Evolutionary conservation across 2,329 filamentous ascomycete genomes (phyloP), one percentile per base, ranked within the genome.

Genomic region (Diaporthe longicolla): DNA sequence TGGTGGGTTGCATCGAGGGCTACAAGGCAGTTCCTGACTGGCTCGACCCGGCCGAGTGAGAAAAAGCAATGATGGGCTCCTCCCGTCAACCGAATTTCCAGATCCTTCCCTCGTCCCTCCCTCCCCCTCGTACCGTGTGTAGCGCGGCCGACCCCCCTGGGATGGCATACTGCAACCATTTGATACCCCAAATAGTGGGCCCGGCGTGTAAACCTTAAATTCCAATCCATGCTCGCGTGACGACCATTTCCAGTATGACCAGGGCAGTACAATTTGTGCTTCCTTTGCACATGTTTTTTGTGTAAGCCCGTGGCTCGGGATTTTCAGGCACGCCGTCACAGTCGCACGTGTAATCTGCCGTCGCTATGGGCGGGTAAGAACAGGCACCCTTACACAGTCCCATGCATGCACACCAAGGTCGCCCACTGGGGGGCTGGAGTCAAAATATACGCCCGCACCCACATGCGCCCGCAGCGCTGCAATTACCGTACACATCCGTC

Each of bases 1-100:
- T 24, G 59, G 59, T 63, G 63, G 63, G 63, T 68, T 54, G 63
- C 48, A 68, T 54, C 24, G 63, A 54, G 19, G 17, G 54, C 29
- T 40, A 24, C 63, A 37, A 68, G 45, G 63, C 63, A 26, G 63
- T 54, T 54, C 63, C 45, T 68, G 32, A 68, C 32, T 68, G 63
- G 63, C 63, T 68, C 63, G 63, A 68, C 45, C 63, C 63, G 63
- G 63, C 63, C 63, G 45, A 68, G 45, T 11, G 63, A 40, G 48
- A 19, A 68, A 68, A 68, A 68, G 63, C 48, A 68, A 68, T 40
- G 63, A 43, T 35, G 48, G 54, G 63, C 63, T 68, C 32, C 63
- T 54, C 63, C 63, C 48, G 63, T 68, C 63, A 68, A 68, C 63
- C 48, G 63, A 68, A 68, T 54, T 54, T 68, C 63, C 63, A 68